Percentiles rank a stretch among this genome's conserved stretches.
Conservation (phyloP, 2,329 filamentous ascomycete species). For the Colletotrichum sp. region DNA sequence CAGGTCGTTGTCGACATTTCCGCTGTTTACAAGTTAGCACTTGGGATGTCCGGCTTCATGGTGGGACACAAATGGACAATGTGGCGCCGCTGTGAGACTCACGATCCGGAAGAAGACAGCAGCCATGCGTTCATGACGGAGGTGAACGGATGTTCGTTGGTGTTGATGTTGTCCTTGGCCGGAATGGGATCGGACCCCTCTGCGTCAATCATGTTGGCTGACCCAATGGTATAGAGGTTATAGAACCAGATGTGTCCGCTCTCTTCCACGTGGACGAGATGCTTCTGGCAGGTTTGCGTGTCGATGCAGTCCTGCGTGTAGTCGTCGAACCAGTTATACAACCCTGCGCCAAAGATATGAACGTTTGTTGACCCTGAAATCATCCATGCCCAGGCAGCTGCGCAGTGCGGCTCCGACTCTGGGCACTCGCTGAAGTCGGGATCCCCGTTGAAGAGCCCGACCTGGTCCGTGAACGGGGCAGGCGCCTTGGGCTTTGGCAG, state of each 20-base stretch:
- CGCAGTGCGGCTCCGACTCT: constrained; percentile 15
- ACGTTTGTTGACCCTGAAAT: constrained; percentile 25
- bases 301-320: constrained; percentile 31
- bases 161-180: constrained; percentile 17
- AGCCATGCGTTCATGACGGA: constrained; percentile 17
- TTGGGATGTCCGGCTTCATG: not conserved
- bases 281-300: constrained; percentile 27
- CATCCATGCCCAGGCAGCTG: constrained; percentile 28
- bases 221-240: constrained; percentile 25
- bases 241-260: constrained; percentile 28
- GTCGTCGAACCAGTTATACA: constrained; percentile 31
- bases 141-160: constrained; percentile 12
- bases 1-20: not conserved
- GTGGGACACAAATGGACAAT: not conserved
- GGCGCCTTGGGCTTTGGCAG: constrained; percentile 27
- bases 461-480: constrained; percentile 22
- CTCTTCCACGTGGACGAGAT: constrained; percentile 22
- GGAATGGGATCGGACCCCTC: not conserved
- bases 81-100: not conserved
- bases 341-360: constrained; percentile 28
- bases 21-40: not conserved
- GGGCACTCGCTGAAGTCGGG: constrained; percentile 18
- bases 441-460: constrained; percentile 10
- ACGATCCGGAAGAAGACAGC: constrained; percentile 3
- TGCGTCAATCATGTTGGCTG: not conserved